Percentiles rank a stretch among this genome's conserved stretches.
Evolutionary conservation across 73 alveolate genomes (phyloP).

Genomic region (Tetrahymena thermophila): DNA sequence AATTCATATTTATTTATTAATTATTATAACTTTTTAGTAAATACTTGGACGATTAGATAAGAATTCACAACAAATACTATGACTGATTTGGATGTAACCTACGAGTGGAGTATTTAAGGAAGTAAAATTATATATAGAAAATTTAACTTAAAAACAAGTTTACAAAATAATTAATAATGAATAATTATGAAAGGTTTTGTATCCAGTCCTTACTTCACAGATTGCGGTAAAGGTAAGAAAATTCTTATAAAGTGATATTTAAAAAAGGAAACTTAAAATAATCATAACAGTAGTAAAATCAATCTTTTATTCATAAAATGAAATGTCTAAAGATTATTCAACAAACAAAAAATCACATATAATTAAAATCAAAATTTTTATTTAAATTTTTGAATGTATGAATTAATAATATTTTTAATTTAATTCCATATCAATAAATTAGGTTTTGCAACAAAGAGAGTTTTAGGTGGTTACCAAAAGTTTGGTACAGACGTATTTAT

Average conservation of each 20-base stretch:
- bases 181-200: not conserved
- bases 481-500: not conserved
- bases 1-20: not conserved
- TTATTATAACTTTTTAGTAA: not conserved
- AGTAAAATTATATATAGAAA: not conserved
- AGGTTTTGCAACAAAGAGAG: not conserved
- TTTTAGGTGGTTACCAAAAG: not conserved
- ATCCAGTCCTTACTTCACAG: not conserved
- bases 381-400: not conserved
- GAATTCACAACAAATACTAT: not conserved
- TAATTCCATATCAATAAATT: not conserved
- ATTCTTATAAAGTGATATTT: not conserved
- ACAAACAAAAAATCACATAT: not conserved
- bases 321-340: too few relatives aligned
- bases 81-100: not conserved
- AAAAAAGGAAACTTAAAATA: not conserved
- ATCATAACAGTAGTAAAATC: not conserved
- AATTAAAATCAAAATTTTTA: too few relatives aligned
- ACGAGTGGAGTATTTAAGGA: not conserved
- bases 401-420: not conserved
- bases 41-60: not conserved
- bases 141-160: not conserved
- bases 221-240: not conserved
- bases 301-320: too few relatives aligned
- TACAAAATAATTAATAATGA: not conserved